A percentile compares a stretch with the other conserved stretches of the same genome.
Conservation (phyloP, 1,139 yeast genomes). For the Hyphopichia buzzinii region DNA sequence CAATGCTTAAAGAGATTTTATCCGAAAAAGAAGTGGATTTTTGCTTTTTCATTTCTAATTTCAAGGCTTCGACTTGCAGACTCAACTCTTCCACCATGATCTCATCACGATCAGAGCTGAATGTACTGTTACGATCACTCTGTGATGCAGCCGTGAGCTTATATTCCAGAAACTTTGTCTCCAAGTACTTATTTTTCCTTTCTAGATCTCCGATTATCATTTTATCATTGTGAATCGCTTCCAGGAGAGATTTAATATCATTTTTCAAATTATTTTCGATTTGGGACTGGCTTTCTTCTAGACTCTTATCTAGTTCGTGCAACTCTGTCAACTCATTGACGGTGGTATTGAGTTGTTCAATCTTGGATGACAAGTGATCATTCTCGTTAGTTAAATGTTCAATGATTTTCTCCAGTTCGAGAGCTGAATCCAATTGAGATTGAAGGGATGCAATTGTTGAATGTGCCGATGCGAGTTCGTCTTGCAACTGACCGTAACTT, state of each 20-base stretch:
- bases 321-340: conserved; percentile 60
- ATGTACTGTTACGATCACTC: conserved; percentile 2
- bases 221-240: conserved; percentile 24
- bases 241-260: conserved; percentile 40
- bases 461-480: conserved; percentile 38
- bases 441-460: conserved; percentile 43
- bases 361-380: conserved; percentile 38
- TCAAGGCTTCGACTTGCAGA: conserved; percentile 14
- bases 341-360: conserved; percentile 36
- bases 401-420: conserved; percentile 47
- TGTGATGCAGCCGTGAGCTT: conserved; percentile 1
- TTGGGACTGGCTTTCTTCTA: conserved; percentile 58
- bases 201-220: conserved; percentile 26
- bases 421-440: conserved; percentile 38
- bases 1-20: conserved; percentile 7
- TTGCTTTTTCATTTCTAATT: conserved; percentile 15
- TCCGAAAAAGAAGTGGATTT: conserved; percentile 11
- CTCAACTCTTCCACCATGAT: conserved; percentile 4
- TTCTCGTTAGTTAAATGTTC: conserved; percentile 60
- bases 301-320: conserved; percentile 56
- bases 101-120: conserved; percentile 5
- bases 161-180: conserved; percentile 12
- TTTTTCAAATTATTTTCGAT: conserved; percentile 52
- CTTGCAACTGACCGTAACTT: conserved; percentile 1
- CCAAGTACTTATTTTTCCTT: conserved; percentile 29